Percentiles rank a stretch among this genome's conserved stretches.
Conservation (phyloP, 2,329 filamentous ascomycete genomes). For the Talaromyces islandicus region DNA sequence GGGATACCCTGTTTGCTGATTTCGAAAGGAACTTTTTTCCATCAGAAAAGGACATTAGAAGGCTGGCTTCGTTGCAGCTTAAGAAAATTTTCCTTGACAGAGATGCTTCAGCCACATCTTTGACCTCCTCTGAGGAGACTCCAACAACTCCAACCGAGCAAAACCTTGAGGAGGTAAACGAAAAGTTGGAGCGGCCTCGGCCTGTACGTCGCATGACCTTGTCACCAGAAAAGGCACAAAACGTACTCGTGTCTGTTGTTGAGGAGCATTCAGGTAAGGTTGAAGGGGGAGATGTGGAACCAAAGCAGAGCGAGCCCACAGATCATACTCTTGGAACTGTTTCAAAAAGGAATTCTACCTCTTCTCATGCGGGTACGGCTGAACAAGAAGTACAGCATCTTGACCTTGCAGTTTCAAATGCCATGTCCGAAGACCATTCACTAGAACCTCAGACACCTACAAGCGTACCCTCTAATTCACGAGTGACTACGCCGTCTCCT, state of each 20-base stretch:
- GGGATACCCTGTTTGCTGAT: constrained; percentile 83
- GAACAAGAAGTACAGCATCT: constrained; percentile 54
- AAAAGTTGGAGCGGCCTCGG: constrained; percentile 23
- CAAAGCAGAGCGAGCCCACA: constrained; percentile 16
- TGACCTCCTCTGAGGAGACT: constrained; percentile 64
- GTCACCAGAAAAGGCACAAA: constrained; percentile 57
- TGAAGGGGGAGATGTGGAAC: constrained; percentile 17
- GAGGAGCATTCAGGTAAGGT: constrained; percentile 52
- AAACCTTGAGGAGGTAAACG: constrained; percentile 21
- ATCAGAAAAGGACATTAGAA: constrained; percentile 89
- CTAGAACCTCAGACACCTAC: constrained; percentile 10
- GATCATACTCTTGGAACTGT: constrained; percentile 13
- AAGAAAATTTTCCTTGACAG: constrained; percentile 91
- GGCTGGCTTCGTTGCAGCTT: constrained; percentile 84
- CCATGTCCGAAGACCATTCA: constrained; percentile 18
- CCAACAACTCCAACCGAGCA: constrained; percentile 38
- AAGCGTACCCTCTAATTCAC: constrained; percentile 6
- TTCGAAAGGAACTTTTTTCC: constrained; percentile 92
- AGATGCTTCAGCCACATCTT: constrained; percentile 70
- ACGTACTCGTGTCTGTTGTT: constrained; percentile 60
- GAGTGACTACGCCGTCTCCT: constrained; percentile 10
- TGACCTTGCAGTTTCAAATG: constrained; percentile 49
- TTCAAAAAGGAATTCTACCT: constrained; percentile 12
- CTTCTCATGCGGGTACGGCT: constrained; percentile 18
- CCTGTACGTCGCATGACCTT: constrained; percentile 40